Evolutionary conservation across 352 stramenopile species (phyloP), one percentile per base, ranked within the genome.

Genomic region (Globisporangium middletonii): DNA sequence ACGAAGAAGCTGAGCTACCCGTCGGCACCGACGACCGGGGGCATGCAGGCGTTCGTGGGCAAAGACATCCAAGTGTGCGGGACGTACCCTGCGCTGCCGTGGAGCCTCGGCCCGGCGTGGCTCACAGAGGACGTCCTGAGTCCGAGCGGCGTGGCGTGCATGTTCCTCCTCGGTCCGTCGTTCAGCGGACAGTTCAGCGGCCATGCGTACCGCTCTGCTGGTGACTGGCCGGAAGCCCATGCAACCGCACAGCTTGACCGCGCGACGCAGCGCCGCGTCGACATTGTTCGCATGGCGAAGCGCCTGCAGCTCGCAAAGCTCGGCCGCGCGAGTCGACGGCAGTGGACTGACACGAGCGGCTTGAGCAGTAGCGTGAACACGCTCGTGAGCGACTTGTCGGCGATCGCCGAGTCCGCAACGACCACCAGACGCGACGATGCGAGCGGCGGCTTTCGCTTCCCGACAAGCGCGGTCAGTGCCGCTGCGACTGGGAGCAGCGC

Each of bases 1-100:
- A 85, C 81, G 2, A 92, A 90, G 53, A 93, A 92, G 41, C 59
- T 93, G 3, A 75, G 65, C 13, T 93, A 79, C 38, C 83, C 83
- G 5, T 85, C 79, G 3, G 58, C 79, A 18, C 65, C 79, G 8
- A 60, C 71, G 6, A 44, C 59, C 1, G 75, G 76, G 3, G 65
- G 59, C 0, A 73, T 88, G 54, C 83, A 89, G 60, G 75, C 74
- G 2, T 91, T 88, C 41, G 44, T 93, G 0, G 83, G 83, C 26
- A 89, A 82, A 53, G 83, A 93, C 43, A 80, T 85, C 3, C 79
- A 90, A 64, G 61, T 91, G 3, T 88, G 78, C 38, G 78, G 77
- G 1, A 71, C 73, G 3, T 83, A 77, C 48, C 74, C 75, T n/a
- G 79, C 77, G n/a, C 54, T 88, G 18, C 72, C 77, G 2, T 88